Conservation (phyloP, 495 filamentous ascomycete species). For the Penicillium pancosmium region DNA sequence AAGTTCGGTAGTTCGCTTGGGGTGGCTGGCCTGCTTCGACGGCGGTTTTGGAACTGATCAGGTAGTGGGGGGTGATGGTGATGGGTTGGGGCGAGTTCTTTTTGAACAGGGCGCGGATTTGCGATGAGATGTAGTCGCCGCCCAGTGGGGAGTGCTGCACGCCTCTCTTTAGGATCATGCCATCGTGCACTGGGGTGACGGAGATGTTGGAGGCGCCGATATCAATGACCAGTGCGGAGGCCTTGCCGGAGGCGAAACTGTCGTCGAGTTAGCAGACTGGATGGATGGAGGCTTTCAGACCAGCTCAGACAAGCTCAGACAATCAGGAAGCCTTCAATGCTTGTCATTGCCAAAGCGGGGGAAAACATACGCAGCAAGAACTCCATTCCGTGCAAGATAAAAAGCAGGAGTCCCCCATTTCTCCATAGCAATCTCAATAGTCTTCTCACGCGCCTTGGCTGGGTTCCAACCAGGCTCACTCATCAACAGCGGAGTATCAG, state of each 20-base stretch:
- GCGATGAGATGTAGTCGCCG: conserved; percentile 85
- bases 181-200: conserved; percentile 90
- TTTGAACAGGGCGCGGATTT: conserved; percentile 78
- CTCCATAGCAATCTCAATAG: conserved; percentile 94
- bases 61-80: conserved; percentile 81
- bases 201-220: conserved; percentile 89
- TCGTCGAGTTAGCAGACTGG: conserved; percentile 2
- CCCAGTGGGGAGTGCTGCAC: conserved; percentile 81
- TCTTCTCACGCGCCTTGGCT: conserved; percentile 82
- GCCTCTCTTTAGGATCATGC: conserved; percentile 88
- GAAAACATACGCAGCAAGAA: conserved; percentile 62
- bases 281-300: no score
- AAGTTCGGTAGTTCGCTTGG: conserved; percentile 69
- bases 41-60: conserved; percentile 79
- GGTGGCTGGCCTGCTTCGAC: conserved; percentile 87
- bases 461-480: conserved; percentile 93
- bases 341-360: neutral
- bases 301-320: no score
- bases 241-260: conserved; percentile 87
- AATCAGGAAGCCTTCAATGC: no score
- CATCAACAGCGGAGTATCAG: conserved; percentile 90
- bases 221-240: conserved; percentile 88
- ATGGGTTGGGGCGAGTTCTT: conserved; percentile 73
- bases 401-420: conserved; percentile 92
- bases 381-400: conserved; percentile 75